Conservation (phyloP, 345 rosid genomes). For the Xanthoceras sorbifolium region DNA sequence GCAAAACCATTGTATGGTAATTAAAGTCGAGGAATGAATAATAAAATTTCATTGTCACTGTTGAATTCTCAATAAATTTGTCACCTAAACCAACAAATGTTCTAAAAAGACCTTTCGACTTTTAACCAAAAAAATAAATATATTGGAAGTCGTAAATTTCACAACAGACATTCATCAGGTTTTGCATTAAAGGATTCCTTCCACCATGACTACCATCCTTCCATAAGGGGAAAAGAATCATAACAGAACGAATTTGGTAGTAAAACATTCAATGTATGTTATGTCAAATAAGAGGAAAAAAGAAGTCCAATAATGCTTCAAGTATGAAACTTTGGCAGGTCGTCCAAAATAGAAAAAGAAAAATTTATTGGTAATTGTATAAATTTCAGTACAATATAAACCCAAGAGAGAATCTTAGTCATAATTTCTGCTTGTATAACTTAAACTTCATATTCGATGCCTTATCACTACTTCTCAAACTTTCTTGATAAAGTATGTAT, state of each 20-base stretch:
- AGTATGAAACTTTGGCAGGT: not conserved
- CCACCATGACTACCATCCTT: not conserved
- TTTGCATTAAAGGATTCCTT: not conserved
- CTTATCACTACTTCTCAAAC: not conserved
- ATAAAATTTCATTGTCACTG: not conserved
- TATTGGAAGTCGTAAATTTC: not conserved
- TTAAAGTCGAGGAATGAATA: not conserved
- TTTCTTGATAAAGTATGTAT: not conserved
- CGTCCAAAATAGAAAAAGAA: not conserved
- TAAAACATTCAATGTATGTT: not conserved
- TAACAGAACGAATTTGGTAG: not conserved
- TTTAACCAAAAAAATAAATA: not conserved
- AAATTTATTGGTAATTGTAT: not conserved
- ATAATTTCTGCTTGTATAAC: not conserved
- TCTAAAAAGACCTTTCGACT: not conserved
- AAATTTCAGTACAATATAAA: constrained; percentile 8
- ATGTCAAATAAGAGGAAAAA: not conserved
- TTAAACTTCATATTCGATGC: not conserved
- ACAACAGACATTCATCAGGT: not conserved
- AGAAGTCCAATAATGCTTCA: not conserved
- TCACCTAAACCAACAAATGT: not conserved
- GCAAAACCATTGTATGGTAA: not conserved
- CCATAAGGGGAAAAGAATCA: not conserved
- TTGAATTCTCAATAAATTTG: not conserved
- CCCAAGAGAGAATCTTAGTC: not conserved